Base-by-base conservation (phyloP, 208 protist species). In the Strigomonas culicis region DNA sequence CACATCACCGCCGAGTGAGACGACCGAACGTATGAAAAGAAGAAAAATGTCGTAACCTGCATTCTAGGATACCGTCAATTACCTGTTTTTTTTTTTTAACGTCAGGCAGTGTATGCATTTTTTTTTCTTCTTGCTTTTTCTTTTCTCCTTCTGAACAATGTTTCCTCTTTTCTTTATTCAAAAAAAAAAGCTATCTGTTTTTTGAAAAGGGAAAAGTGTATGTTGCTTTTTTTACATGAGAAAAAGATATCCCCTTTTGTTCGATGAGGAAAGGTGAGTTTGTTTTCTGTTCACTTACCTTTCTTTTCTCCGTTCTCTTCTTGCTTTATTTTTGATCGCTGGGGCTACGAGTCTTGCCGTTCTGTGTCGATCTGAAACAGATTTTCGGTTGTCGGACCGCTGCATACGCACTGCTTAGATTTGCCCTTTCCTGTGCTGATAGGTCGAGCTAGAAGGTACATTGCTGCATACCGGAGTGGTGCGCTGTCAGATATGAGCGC, bases 1-100 rank as follows among this genome's bases (percentile, higher is more conserved):
- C 75, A 64, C 49, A 21, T 93, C n/a, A 74, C 77, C 34, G 65
- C 49, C 1, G 24, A 47, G 56, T 85, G 34, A 30, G 17, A 1
- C 13, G 32, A 27, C 17, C 30, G 36, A 66, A 25, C 22, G 46
- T 28, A 39, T 51, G 67, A 55, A 47, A 47, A 47, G 41, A 47
- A 47, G 19, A 47, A 47, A 47, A 47, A 47, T 21, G n/a, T n/a
- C n/a, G 52, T 36, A 15, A 52, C 36, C 15, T 52, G 0, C 6
- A 25, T 41, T 53, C n/a, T n/a, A n/a, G n/a, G n/a, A n/a, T n/a
- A n/a, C n/a, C n/a, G n/a, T n/a, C n/a, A n/a, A n/a, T n/a, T n/a
- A 43, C 46, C 27, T 4, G 6, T 68, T 56, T 49, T 72, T 66
- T 41, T 56, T 53, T 66, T 27, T 63, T 25, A 44, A 15, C n/a